phyloP scores from a whole-genome alignment of 495 filamentous ascomycete genomes.

The Evansstolkia leycettana region DNA sequence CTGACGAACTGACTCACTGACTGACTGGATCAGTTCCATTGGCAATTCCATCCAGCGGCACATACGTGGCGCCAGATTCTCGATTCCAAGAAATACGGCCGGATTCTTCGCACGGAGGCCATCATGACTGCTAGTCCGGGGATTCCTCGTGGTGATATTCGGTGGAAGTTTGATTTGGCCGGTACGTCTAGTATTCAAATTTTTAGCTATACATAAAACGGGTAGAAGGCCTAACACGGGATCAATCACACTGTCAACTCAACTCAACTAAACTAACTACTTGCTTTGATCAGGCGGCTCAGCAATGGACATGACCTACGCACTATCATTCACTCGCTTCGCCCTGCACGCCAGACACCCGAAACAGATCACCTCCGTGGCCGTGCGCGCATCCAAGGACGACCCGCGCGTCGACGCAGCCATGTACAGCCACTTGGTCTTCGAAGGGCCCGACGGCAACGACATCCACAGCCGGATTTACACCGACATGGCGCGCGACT shows the following conservation, averaged over 20 bases:
- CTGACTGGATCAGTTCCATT: slow-evolving; percentile 23
- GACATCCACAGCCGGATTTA: slow-evolving; percentile 12
- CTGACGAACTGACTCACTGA: slow-evolving; percentile 15
- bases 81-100: slow-evolving; percentile 17
- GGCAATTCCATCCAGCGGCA: slow-evolving; percentile 28
- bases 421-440: slow-evolving; percentile 17
- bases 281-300: slow-evolving; percentile 16
- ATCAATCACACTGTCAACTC: no score
- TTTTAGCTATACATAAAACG: no score
- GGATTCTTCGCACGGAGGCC: slow-evolving; percentile 12
- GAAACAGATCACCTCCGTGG: slow-evolving; percentile 6
- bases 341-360: slow-evolving; percentile 8
- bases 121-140: slow-evolving; percentile 11
- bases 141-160: slow-evolving; percentile 34
- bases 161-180: slow-evolving; percentile 39
- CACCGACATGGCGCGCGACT: slow-evolving; percentile 14
- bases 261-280: no score
- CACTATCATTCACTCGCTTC: slow-evolving; percentile 13
- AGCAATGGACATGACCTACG: slow-evolving; percentile 14
- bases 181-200: no score
- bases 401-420: slow-evolving; percentile 21
- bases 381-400: slow-evolving; percentile 3
- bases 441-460: slow-evolving; percentile 7
- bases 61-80: slow-evolving; percentile 20
- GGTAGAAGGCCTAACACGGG: no score